Evolutionary conservation across 208 protist species (phyloP), one percentile per base, ranked within the genome.

Genomic region (Sergeia podlipaevii): DNA sequence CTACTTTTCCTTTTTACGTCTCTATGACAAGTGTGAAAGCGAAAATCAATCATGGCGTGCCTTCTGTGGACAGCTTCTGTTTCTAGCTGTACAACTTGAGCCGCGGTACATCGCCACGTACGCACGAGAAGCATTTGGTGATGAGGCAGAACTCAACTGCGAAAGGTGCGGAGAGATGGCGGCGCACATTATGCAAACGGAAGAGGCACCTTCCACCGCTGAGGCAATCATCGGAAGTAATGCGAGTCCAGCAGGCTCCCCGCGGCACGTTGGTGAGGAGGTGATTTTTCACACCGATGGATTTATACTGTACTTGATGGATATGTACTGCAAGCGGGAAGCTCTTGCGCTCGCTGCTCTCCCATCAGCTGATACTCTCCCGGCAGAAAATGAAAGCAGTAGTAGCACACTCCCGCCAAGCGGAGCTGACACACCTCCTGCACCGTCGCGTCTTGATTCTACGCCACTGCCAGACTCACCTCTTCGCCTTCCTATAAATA

Each of bases 1-100:
- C 60, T 93, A 90, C 48, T 93, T 93, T 59, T 90, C 82, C n/a
- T 93, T 93, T 67, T 60, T 93, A 15, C 82, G 80, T 20, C 69
- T 93, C 32, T 93, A 91, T 58, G 75, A 93, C 64, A 78, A 80
- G 42, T 90, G 73, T 51, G 86, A 93, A 53, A 65, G 50, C 11
- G 78, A 79, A 3, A 73, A 65, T 2, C 69, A 72, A 6, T 42
- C 74, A 4, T 48, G 69, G 7, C 27, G 60, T 4, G 73, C 67
- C 10, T 93, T 93, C 70, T 29, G 61, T 3, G 77, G 77, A 2
- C 79, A 89, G 30, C 59, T 93, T 21, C 52, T 93, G 23, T 93
- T 93, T 55, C 74, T 93, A 11, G 86, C 86, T 8, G 53, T 90
- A 15, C 86, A 93, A 53, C 64, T 93, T 1, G 79, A 89, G 42